These are phyloP conservation scores for Hagleromyces aurorensis DNA, from an alignment of 805 yeast genomes.

Conservation along the genomic window DNA sequence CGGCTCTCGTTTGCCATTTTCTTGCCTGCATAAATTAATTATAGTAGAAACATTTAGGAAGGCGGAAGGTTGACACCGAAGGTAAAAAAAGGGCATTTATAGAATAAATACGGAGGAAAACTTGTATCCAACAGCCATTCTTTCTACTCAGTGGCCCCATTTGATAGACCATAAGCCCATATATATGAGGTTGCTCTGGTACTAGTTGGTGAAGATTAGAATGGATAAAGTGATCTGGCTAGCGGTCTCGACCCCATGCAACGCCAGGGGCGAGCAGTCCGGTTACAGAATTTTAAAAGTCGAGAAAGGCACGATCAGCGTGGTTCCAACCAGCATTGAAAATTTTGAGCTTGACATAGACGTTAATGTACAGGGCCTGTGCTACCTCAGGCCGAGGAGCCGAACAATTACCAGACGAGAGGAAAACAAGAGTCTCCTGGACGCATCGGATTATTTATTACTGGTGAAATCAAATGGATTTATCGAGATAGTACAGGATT, in stretches of 20 bases:
- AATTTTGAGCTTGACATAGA: constrained; percentile 11
- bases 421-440: constrained; percentile 6
- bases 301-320: constrained; percentile 8
- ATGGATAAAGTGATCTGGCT: no score
- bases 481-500: constrained; percentile 24
- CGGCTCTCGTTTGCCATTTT: no score
- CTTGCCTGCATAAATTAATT: no score
- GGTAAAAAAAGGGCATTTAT: no score
- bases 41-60: no score
- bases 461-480: constrained; percentile 25
- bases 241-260: constrained; percentile 22
- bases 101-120: no score
- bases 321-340: constrained; percentile 5
- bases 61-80: no score
- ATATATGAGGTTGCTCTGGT: no score
- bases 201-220: no score
- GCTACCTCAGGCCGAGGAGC: constrained; percentile 19
- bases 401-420: constrained; percentile 5
- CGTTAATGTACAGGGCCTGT: constrained; percentile 19
- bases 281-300: constrained; percentile 18
- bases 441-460: constrained; percentile 24
- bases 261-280: constrained; percentile 12
- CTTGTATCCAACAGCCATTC: no score
- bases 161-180: no score
- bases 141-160: no score